phyloP scores from a whole-genome alignment of 2,329 filamentous ascomycete genomes.

The Sporothrix luriei region DNA sequence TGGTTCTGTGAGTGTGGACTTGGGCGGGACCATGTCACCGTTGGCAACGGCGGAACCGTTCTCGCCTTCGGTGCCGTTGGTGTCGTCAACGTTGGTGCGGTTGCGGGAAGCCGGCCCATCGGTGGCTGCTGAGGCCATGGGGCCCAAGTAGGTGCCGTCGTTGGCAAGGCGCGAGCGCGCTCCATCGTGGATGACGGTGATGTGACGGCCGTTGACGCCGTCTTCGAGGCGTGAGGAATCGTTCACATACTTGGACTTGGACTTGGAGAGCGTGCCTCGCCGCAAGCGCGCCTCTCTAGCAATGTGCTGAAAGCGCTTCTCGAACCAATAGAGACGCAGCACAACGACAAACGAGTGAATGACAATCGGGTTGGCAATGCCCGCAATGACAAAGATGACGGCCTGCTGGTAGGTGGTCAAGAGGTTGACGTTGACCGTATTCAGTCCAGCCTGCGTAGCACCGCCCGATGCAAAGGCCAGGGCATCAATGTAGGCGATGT shows the following conservation, averaged over 20 bases:
- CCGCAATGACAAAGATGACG: conserved; percentile 69
- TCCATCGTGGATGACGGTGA: conserved; percentile 65
- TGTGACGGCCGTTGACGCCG: conserved; percentile 67
- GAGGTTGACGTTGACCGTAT: conserved; percentile 71
- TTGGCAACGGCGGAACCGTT: conserved; percentile 8
- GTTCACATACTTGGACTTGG: conserved; percentile 55
- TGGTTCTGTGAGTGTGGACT: conserved; percentile 34
- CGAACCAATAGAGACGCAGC: conserved; percentile 94
- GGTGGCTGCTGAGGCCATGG: conserved; percentile 32
- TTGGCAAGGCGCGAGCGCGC: conserved; percentile 62
- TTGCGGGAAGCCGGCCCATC: conserved; percentile 17
- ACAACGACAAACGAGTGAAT: conserved; percentile 88
- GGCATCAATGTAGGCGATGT: conserved; percentile 79
- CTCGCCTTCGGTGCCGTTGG: background rate
- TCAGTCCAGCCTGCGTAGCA: conserved; percentile 90
- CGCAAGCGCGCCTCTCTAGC: conserved; percentile 70
- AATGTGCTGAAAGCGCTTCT: conserved; percentile 88
- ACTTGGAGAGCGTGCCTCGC: conserved; percentile 65
- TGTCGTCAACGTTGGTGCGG: background rate
- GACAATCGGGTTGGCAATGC: conserved; percentile 79
- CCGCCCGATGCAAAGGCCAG: conserved; percentile 84
- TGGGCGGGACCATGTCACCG: conserved; percentile 10
- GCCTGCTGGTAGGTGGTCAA: conserved; percentile 74
- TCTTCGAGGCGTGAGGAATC: conserved; percentile 57
- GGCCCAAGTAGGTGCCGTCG: conserved; percentile 58